Conservation (phyloP, 495 filamentous ascomycete genomes). For the Penicillium odoratum region DNA sequence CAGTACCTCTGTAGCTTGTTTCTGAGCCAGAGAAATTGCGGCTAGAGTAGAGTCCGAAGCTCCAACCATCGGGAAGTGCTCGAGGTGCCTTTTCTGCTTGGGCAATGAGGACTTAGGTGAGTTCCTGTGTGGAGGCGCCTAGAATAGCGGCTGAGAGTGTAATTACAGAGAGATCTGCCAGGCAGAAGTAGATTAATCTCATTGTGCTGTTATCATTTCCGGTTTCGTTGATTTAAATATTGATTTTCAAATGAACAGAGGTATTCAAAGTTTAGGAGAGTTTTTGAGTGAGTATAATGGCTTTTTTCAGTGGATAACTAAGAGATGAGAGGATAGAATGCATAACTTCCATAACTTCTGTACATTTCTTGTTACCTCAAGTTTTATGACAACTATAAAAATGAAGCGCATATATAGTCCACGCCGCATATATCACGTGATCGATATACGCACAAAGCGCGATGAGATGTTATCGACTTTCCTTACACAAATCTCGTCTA, state of each 20-base stretch:
- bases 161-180: background rate
- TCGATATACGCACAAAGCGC: too few relatives aligned
- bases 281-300: background rate
- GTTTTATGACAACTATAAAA: too few relatives aligned
- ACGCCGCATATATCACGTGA: too few relatives aligned
- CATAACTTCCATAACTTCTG: too few relatives aligned
- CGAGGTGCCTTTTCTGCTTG: background rate
- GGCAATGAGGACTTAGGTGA: background rate
- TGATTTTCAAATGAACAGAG: background rate
- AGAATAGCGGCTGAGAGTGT: background rate
- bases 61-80: slow-evolving; percentile 5
- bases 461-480: too few relatives aligned
- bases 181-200: background rate
- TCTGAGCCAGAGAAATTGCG: slow-evolving; percentile 5
- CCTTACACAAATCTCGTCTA: too few relatives aligned
- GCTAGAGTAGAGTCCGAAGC: slow-evolving; percentile 16
- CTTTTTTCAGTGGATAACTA: background rate
- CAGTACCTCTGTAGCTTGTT: slow-evolving; percentile 8
- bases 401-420: too few relatives aligned
- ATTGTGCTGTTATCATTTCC: background rate
- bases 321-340: background rate
- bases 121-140: background rate
- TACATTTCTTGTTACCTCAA: too few relatives aligned
- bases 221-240: background rate
- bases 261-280: background rate